These are phyloP conservation scores for Quercus glauca DNA, from an alignment of 306 rosid species.

Conservation along the genomic window DNA sequence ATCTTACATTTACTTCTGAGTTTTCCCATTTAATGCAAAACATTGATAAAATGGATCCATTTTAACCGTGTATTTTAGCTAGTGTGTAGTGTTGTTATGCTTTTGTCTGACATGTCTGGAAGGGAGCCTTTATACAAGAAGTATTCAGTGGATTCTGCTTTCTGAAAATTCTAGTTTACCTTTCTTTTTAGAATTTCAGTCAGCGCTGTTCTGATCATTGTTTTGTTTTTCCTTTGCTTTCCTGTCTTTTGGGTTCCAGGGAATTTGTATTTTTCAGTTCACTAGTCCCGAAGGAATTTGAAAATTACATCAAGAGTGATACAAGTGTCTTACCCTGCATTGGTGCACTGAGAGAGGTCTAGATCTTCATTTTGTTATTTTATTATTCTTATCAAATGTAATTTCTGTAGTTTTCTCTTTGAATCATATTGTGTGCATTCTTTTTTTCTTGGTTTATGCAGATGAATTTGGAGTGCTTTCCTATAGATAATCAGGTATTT, in stretches of 20 bases:
- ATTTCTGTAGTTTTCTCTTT: constrained; percentile 21
- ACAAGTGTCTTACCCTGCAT: constrained; percentile 94
- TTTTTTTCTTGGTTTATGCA: constrained; percentile 35
- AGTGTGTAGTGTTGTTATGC: constrained; percentile 89
- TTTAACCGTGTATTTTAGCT: constrained; percentile 54
- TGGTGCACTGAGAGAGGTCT: constrained; percentile 89
- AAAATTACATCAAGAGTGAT: constrained; percentile 77
- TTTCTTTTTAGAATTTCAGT: constrained; percentile 8
- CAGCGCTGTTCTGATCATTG: constrained; percentile 19
- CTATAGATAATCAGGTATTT: constrained; percentile 81
- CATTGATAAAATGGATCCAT: constrained; percentile 20
- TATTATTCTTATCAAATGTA: constrained; percentile 16
- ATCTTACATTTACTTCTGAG: background rate
- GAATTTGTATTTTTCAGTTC: constrained; percentile 86
- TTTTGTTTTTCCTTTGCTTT: constrained; percentile 7
- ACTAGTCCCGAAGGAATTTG: constrained; percentile 70
- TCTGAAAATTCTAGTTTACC: background rate
- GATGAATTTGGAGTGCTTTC: constrained; percentile 96
- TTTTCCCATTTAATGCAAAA: background rate
- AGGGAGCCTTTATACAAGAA: constrained; percentile 91
- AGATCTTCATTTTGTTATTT: constrained; percentile 9
- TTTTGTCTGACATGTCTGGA: constrained; percentile 97
- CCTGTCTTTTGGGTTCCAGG: constrained; percentile 37
- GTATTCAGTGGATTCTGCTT: constrained; percentile 40
- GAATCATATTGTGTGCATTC: background rate